These are phyloP conservation scores for Alternaria conjuncta DNA, from an alignment of 2,329 filamentous ascomycete genomes.

Conservation along the genomic window DNA sequence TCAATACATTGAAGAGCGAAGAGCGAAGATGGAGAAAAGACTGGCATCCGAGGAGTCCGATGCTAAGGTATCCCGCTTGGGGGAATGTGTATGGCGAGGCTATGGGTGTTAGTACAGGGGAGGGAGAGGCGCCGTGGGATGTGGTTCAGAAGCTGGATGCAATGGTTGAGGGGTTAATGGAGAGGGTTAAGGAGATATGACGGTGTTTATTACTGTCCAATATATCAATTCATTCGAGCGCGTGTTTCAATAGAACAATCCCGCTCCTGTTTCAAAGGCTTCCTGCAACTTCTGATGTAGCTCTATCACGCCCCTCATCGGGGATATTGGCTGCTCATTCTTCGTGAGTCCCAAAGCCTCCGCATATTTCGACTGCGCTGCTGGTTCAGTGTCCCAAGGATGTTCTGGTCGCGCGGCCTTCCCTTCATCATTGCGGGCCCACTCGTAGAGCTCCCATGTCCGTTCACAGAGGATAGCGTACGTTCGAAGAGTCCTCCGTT, in stretches of 20 bases:
- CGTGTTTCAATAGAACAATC: background rate
- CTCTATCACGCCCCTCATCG: background rate
- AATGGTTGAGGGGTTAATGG: background rate
- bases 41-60: constrained; percentile 1
- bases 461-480: background rate
- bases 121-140: background rate
- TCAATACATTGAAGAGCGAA: background rate
- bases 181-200: background rate
- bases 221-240: too few relatives aligned
- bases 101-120: background rate
- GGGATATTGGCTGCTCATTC: background rate
- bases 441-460: background rate
- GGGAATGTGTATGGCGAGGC: background rate
- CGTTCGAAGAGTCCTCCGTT: background rate
- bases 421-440: background rate
- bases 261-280: background rate
- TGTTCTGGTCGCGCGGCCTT: background rate
- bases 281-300: background rate
- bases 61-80: constrained; percentile 4
- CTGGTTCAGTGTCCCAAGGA: background rate
- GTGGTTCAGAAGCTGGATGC: background rate
- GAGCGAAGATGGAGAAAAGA: background rate
- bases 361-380: background rate
- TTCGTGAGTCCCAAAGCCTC: background rate
- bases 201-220: too few relatives aligned